Evolutionary conservation across 2,329 filamentous ascomycete species (phyloP), one percentile per base, ranked within the genome.

Genomic region (Escovopsis sp.): DNA sequence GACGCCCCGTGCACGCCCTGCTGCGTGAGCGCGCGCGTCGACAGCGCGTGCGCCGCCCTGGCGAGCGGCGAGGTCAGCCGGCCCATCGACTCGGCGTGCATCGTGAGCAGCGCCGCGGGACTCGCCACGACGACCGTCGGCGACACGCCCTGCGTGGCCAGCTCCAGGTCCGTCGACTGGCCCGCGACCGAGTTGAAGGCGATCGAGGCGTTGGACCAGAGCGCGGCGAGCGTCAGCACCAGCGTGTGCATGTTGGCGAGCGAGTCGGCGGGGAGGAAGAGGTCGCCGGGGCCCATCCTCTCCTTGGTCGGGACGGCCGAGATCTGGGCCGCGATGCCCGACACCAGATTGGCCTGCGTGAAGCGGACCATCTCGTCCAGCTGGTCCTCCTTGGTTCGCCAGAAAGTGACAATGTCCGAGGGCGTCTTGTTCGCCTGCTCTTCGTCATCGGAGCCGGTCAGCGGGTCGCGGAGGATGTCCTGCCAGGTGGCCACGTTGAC

Each of bases 401-500:
- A 84, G 48, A 88, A 79, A 27, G 75, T 68, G 31, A 83, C 61
- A 12, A 81, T 52, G 33, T 76, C 70, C 38, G 64, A 63, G 4
- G 70, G 59, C 28, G 63, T 57, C 17, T 56, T 52, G 38, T 69
- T 70, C 17, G 66, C 68, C 28, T 76, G 70, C 34, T 71, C 58
- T 9, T 68, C 58, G 1, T 21, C 19, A 29, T 68, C 71, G 27
- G 70, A 66, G 36, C 62, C 63, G 19, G 63, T 58, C 14, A 75
- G 72, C 43, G 69, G 67, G 41, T 90, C 81, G 43, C 79, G 73
- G 18, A 94, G 62, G 35, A 96, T 70, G 40, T 94, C 83, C 49
- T 93, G 83, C 87, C 88, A 98, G 12, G 88, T 90, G n/a, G 77
- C 72, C 13, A 94, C 81, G 37, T 81, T 81, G 41, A 93, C 66